phyloP scores from a whole-genome alignment of 176 grass and related monocot genomes.

The Eremochloa ophiuroides region DNA sequence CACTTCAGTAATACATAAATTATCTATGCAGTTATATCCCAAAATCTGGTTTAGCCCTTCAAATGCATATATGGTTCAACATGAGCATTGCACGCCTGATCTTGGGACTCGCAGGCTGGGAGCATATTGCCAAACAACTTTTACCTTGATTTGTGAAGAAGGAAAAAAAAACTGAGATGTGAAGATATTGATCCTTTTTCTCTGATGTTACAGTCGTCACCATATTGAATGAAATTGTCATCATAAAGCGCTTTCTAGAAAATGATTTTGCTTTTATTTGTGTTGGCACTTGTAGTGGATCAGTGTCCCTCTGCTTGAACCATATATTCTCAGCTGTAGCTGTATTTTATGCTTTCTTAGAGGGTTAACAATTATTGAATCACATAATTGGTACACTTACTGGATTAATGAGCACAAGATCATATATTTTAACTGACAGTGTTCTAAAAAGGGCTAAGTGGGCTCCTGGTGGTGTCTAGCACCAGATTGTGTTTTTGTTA shows the following conservation, averaged over 20 bases:
- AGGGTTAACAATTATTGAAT: neutral
- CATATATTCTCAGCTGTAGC: neutral
- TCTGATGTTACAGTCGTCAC: neutral
- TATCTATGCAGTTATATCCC: neutral
- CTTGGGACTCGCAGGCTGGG: neutral
- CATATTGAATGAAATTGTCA: neutral
- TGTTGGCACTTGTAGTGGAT: neutral
- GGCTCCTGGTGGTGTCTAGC: neutral
- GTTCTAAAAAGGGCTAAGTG: neutral
- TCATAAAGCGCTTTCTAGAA: neutral
- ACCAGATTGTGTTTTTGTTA: neutral
- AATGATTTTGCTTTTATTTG: constrained; percentile 10
- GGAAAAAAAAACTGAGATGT: neutral
- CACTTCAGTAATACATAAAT: neutral
- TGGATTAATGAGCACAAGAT: neutral
- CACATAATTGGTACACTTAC: neutral
- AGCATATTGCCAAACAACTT: neutral
- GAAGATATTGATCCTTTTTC: neutral
- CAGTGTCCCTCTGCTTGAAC: neutral
- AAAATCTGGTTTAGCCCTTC: neutral
- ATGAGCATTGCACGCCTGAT: neutral
- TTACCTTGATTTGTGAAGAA: constrained; percentile 13
- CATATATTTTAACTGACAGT: neutral
- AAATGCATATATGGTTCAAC: neutral
- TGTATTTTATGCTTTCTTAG: neutral